phyloP scores from a whole-genome alignment of 1,139 yeast genomes.

The Blastobotrys serpentis region DNA sequence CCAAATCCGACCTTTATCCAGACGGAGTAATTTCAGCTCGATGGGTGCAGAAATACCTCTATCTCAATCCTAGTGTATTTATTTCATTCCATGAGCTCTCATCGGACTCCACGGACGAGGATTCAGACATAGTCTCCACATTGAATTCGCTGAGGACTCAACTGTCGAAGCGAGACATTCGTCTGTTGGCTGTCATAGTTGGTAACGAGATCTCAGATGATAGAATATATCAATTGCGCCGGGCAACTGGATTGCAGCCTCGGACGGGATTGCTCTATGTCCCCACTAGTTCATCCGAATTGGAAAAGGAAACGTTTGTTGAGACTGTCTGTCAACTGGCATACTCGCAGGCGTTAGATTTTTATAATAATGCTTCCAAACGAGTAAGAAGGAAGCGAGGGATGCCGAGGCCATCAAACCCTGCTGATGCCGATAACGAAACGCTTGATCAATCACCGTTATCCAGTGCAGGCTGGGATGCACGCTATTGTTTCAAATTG shows the following conservation, averaged over 20 bases:
- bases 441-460: slow-evolving; percentile 27
- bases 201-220: slow-evolving; percentile 38
- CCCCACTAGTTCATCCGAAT: slow-evolving; percentile 41
- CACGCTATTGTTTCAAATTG: slow-evolving; percentile 50
- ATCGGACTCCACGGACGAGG: slow-evolving; percentile 35
- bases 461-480: slow-evolving; percentile 45
- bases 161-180: slow-evolving; percentile 36
- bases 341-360: slow-evolving; percentile 44
- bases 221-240: slow-evolving; percentile 43
- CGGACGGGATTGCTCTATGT: slow-evolving; percentile 46
- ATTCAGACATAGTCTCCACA: slow-evolving; percentile 8
- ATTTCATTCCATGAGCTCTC: slow-evolving; percentile 42
- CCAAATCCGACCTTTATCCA: slow-evolving; percentile 41
- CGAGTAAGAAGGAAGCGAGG: slow-evolving; percentile 39
- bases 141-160: slow-evolving; percentile 34
- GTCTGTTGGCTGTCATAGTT: slow-evolving; percentile 38
- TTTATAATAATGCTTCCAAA: slow-evolving; percentile 42
- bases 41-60: slow-evolving; percentile 53
- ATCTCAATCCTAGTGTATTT: slow-evolving; percentile 46
- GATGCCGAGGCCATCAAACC: slow-evolving; percentile 17
- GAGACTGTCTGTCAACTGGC: slow-evolving; percentile 42
- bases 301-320: slow-evolving; percentile 43
- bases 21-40: slow-evolving; percentile 44
- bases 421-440: slow-evolving; percentile 15
- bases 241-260: slow-evolving; percentile 44